phyloP scores from a whole-genome alignment of 2,329 filamentous ascomycete species.

The Monosporascus sp. region DNA sequence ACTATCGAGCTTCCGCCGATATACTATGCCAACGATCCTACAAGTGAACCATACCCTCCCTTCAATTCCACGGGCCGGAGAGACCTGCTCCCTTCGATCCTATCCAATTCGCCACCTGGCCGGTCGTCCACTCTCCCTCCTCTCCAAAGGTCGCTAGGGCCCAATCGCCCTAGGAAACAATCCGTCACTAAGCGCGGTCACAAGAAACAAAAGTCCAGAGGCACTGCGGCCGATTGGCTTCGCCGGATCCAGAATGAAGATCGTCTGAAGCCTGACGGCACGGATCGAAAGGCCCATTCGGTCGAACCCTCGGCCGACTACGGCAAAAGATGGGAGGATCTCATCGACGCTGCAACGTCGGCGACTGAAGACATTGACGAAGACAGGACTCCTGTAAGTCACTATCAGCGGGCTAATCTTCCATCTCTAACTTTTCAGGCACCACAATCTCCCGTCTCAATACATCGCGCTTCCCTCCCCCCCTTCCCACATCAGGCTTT shows the following conservation, averaged over 20 bases:
- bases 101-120: conserved; percentile 76
- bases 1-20: conserved; percentile 72
- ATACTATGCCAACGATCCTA: conserved; percentile 56
- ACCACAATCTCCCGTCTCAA: conserved; percentile 60
- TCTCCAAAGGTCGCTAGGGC: conserved; percentile 67
- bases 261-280: conserved; percentile 60
- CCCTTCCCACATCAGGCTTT: conserved; percentile 57
- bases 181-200: conserved; percentile 82
- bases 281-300: conserved; percentile 78
- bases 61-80: conserved; percentile 57
- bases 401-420: conserved; percentile 28
- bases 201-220: conserved; percentile 70
- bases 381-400: conserved; percentile 79
- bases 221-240: conserved; percentile 64
- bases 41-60: conserved; percentile 68
- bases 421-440: conserved; percentile 50
- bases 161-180: conserved; percentile 73
- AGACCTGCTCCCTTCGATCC: conserved; percentile 76
- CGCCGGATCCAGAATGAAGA: conserved; percentile 55
- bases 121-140: conserved; percentile 86
- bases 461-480: conserved; percentile 58
- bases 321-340: conserved; percentile 91
- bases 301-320: conserved; percentile 78
- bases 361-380: conserved; percentile 88
- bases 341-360: conserved; percentile 89